Percentiles rank a stretch among this genome's conserved stretches.
These are phyloP conservation scores for Nepenthes alata DNA, from an alignment of 179 eudicot genomes.

Conservation along the genomic window DNA sequence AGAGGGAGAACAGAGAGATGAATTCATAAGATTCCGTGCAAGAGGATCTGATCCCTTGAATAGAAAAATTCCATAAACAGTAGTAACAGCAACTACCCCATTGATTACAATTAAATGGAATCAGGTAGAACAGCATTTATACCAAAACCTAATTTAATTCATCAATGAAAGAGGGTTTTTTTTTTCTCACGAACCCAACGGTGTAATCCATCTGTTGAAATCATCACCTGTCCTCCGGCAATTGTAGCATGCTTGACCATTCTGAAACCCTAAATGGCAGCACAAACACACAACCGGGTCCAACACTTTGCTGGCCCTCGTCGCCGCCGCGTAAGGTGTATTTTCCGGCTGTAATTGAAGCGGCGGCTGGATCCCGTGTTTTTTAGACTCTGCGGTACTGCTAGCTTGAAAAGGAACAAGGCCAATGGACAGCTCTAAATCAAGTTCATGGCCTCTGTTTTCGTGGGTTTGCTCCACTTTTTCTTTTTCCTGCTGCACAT, in stretches of 20 bases:
- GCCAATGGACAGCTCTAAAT: slow-evolving; percentile 57
- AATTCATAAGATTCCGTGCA: too few relatives aligned
- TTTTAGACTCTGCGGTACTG: slow-evolving; percentile 5
- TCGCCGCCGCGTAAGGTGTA: too few relatives aligned
- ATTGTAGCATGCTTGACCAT: slow-evolving; percentile 28
- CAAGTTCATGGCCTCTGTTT: slow-evolving; percentile 7
- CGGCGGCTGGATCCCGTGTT: too few relatives aligned
- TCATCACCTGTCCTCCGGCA: slow-evolving; percentile 22
- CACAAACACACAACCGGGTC: slow-evolving; percentile 21
- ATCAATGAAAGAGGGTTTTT: slow-evolving; percentile 5
- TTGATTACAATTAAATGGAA: slow-evolving; percentile 16
- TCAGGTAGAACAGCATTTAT: slow-evolving; percentile 14
- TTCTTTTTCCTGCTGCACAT: slow-evolving; percentile 10
- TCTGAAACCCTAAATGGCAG: slow-evolving; percentile 14
- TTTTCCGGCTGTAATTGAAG: too few relatives aligned
- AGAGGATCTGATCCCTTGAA: too few relatives aligned
- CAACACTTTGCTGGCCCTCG: too few relatives aligned
- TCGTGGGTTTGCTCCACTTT: neutral
- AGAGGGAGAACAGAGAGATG: too few relatives aligned
- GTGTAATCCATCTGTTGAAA: neutral
- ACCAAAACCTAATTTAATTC: slow-evolving; percentile 12
- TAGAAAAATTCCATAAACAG: too few relatives aligned
- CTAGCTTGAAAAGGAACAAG: slow-evolving; percentile 26
- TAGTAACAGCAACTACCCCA: neutral
- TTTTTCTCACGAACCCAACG: too few relatives aligned